These are phyloP conservation scores for Pythium inflatum DNA, from an alignment of 352 stramenopile genomes.

Conservation along the genomic window DNA sequence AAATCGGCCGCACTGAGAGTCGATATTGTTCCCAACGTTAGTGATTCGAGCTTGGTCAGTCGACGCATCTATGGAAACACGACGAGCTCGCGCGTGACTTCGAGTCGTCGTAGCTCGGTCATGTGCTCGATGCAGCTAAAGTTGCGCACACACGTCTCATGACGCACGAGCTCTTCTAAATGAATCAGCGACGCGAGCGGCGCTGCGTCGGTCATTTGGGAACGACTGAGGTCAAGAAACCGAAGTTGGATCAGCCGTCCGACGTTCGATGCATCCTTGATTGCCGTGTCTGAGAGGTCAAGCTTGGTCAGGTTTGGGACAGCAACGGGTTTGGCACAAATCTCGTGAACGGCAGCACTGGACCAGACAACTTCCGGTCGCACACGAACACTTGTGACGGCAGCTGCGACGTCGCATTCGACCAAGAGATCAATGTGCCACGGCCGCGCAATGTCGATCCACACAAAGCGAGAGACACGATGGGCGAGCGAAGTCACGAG, in stretches of 20 bases:
- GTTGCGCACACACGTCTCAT: neutral
- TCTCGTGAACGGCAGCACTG: neutral
- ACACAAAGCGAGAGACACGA: neutral
- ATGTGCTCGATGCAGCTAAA: neutral
- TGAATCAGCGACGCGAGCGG: neutral
- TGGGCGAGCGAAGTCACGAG: neutral
- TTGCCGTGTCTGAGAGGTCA: neutral
- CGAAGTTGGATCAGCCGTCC: neutral
- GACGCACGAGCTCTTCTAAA: neutral
- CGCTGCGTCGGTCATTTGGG: neutral
- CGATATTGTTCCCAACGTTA: neutral
- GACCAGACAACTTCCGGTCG: neutral
- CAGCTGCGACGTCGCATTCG: neutral
- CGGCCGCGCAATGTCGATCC: neutral
- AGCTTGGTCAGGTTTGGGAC: neutral
- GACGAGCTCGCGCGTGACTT: neutral
- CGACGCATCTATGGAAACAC: neutral
- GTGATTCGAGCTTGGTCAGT: neutral
- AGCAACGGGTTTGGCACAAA: neutral
- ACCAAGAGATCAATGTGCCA: neutral
- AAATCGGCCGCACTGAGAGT: neutral
- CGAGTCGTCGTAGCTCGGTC: neutral
- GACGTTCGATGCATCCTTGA: neutral
- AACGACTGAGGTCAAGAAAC: neutral
- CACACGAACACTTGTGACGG: neutral